Conservation (phyloP, 2,329 filamentous ascomycete species). For the Myriosclerotinia duriaeana region DNA sequence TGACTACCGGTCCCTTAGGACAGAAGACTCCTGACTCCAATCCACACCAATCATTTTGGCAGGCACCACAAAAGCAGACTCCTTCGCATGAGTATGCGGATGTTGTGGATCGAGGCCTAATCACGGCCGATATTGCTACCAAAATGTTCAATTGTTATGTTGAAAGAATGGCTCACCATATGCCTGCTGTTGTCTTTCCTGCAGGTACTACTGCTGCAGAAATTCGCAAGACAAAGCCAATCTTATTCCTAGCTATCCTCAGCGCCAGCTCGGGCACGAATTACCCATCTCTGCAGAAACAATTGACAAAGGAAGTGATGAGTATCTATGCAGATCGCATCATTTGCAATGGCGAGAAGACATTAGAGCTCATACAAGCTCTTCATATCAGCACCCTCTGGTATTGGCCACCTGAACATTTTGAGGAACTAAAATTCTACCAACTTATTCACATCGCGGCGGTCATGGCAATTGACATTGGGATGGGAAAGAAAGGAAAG, state of each 20-base stretch:
- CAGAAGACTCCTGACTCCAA: slow-evolving; percentile 14
- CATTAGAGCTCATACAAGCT: slow-evolving; percentile 52
- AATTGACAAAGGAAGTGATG: slow-evolving; percentile 50
- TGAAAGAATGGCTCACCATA: slow-evolving; percentile 58
- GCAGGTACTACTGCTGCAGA: slow-evolving; percentile 53
- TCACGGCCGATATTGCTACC: slow-evolving; percentile 55
- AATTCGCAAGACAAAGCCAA: slow-evolving; percentile 59
- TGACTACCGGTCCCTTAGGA: slow-evolving; percentile 10
- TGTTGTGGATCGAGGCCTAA: slow-evolving; percentile 57
- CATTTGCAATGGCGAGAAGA: slow-evolving; percentile 51
- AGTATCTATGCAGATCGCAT: slow-evolving; percentile 49
- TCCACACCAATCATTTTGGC: slow-evolving; percentile 7
- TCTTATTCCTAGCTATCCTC: slow-evolving; percentile 70
- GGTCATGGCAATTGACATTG: slow-evolving; percentile 48
- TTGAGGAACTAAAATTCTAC: slow-evolving; percentile 50
- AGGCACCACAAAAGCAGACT: slow-evolving; percentile 21
- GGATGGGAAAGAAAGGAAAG: slow-evolving; percentile 40
- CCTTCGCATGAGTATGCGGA: slow-evolving; percentile 42
- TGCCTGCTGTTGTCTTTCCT: slow-evolving; percentile 63
- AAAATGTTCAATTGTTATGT: slow-evolving; percentile 59
- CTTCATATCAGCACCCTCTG: slow-evolving; percentile 50
- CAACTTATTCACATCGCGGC: slow-evolving; percentile 53
- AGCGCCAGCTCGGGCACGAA: slow-evolving; percentile 58
- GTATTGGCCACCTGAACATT: slow-evolving; percentile 51
- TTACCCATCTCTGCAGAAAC: slow-evolving; percentile 45